Evolutionary conservation across 495 filamentous ascomycete species (phyloP).

Genomic region (Lepraria neglecta): DNA sequence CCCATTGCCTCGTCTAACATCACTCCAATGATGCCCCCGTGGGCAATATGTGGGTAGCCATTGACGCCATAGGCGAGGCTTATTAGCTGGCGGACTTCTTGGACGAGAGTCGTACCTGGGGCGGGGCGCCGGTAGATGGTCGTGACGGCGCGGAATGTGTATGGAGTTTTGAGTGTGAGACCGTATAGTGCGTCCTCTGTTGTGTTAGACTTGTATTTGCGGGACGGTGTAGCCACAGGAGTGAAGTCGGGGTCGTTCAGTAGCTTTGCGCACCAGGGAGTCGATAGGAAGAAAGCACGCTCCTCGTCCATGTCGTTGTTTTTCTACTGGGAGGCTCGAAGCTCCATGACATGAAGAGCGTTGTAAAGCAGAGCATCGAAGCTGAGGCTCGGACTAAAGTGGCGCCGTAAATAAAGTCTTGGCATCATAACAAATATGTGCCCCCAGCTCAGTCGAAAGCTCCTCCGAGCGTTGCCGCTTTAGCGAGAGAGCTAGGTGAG

Average conservation of each 20-base stretch:
- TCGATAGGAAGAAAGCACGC: slow-evolving; percentile 39
- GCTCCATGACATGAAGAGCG: not conserved
- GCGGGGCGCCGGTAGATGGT: slow-evolving; percentile 38
- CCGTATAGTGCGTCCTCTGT: slow-evolving; percentile 52
- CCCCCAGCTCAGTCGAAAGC: not conserved
- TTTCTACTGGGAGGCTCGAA: no score
- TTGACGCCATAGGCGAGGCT: slow-evolving; percentile 51
- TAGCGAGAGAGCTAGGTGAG: not conserved
- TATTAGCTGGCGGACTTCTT: slow-evolving; percentile 42
- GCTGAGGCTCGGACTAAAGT: not conserved
- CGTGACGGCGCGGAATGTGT: slow-evolving; percentile 47
- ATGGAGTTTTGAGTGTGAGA: slow-evolving; percentile 46
- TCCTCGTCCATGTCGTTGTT: not conserved
- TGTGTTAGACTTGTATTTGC: slow-evolving; percentile 36
- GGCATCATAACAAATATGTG: no score
- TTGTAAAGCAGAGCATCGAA: no score
- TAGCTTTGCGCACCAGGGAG: slow-evolving; percentile 53
- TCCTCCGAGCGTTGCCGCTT: not conserved
- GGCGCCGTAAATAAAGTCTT: not conserved
- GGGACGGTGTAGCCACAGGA: slow-evolving; percentile 36
- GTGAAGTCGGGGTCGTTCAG: slow-evolving; percentile 38
- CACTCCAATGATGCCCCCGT: slow-evolving; percentile 56
- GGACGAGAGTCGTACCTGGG: slow-evolving; percentile 30
- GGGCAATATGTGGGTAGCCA: slow-evolving; percentile 50
- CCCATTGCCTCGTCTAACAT: slow-evolving; percentile 55